These are phyloP conservation scores for Xylariaceae sp. DNA, from an alignment of 2,329 filamentous ascomycete species.

Conservation along the genomic window DNA sequence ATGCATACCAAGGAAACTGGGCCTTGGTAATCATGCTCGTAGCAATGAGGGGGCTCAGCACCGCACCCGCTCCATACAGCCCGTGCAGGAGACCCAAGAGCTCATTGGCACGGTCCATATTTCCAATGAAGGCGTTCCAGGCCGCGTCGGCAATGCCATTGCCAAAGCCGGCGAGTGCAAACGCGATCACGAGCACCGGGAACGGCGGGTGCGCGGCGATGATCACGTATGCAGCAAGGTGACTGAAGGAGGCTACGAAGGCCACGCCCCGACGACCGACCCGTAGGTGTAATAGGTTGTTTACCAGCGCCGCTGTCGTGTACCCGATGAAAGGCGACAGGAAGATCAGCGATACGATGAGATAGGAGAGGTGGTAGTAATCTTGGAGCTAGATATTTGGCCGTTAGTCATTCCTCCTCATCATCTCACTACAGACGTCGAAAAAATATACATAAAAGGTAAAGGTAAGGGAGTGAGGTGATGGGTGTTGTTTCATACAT, in stretches of 20 bases:
- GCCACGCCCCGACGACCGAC: slow-evolving; percentile 64
- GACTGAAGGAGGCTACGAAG: slow-evolving; percentile 52
- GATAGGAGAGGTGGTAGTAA: slow-evolving; percentile 43
- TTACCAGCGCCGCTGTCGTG: slow-evolving; percentile 40
- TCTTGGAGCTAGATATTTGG: slow-evolving; percentile 37
- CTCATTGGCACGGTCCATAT: slow-evolving; percentile 65
- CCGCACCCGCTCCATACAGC: slow-evolving; percentile 63
- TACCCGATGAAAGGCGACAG: slow-evolving; percentile 44
- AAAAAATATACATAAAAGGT: background rate
- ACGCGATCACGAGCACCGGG: slow-evolving; percentile 59
- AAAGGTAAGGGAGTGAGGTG: background rate
- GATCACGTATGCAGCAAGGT: slow-evolving; percentile 59
- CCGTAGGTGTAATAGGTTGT: slow-evolving; percentile 37
- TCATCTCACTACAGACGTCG: background rate
- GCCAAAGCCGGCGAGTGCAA: slow-evolving; percentile 63
- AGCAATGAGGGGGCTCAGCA: slow-evolving; percentile 63
- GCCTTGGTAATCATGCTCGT: slow-evolving; percentile 64
- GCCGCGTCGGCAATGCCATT: slow-evolving; percentile 59
- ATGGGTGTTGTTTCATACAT: slow-evolving; percentile 34
- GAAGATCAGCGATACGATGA: slow-evolving; percentile 45
- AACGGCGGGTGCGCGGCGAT: slow-evolving; percentile 63
- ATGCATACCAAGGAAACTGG: slow-evolving; percentile 59
- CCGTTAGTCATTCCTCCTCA: background rate
- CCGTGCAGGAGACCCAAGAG: slow-evolving; percentile 64
- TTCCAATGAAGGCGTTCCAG: slow-evolving; percentile 56